phyloP scores from a whole-genome alignment of 2,329 filamentous ascomycete genomes.

The Ophiostoma australiae region DNA sequence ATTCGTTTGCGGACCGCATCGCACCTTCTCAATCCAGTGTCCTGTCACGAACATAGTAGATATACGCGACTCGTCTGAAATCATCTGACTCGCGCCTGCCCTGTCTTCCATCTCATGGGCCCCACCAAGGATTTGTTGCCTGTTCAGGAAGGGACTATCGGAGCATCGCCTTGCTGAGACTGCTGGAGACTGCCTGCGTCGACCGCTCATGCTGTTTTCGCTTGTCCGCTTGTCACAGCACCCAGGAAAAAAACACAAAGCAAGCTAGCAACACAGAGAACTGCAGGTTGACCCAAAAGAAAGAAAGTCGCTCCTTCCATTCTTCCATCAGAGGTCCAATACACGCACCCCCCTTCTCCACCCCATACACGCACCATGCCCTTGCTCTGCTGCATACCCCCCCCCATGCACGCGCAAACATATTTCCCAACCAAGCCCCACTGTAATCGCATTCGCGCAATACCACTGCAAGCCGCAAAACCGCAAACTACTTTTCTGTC shows the following conservation, averaged over 20 bases:
- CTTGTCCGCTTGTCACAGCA: conserved; percentile 1
- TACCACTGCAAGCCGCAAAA: conserved; percentile 12
- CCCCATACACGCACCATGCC: neutral
- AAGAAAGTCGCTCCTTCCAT: neutral
- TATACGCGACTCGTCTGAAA: conserved; percentile 20
- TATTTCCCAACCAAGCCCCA: conserved; percentile 6
- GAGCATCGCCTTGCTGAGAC: conserved; percentile 15
- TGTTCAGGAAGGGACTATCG: conserved; percentile 20
- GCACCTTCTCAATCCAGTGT: neutral
- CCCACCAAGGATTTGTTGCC: conserved; percentile 18
- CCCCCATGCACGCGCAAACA: conserved; percentile 6
- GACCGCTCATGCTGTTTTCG: conserved; percentile 9
- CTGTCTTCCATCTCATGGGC: conserved; percentile 16
- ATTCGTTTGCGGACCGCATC: neutral
- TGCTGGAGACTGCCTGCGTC: conserved; percentile 18
- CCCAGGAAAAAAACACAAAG: neutral
- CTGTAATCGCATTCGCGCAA: conserved; percentile 14
- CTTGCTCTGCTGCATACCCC: conserved; percentile 3
- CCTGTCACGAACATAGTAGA: neutral
- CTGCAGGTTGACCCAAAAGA: conserved; percentile 9
- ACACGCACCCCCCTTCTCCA: neutral
- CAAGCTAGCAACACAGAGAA: neutral
- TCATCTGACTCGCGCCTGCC: conserved; percentile 12
- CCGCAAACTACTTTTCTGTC: neutral
- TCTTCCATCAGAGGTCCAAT: neutral